Evolutionary conservation across 129 eudicot genomes (phyloP), one percentile per base, ranked within the genome.

Genomic region (Centella asiatica): DNA sequence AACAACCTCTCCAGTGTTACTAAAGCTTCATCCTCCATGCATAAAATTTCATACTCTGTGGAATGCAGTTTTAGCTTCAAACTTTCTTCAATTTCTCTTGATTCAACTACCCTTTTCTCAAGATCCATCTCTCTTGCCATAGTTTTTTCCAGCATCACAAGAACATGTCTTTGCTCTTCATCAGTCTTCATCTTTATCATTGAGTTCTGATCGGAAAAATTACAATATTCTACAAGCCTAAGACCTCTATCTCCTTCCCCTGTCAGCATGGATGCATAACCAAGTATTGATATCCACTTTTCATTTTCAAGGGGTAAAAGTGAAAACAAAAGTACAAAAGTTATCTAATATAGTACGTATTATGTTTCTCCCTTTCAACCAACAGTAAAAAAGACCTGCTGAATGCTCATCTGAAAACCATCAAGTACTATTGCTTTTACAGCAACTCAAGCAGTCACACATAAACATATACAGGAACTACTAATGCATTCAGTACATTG

Each of bases 111-210:
- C 67, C 78, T 74, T 55, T 80, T 93, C 61, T 93, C 99, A 28
- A 82, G 86, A 66, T 87, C 95, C 14, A 87, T 40, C 63, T 93
- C 99, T 46, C 86, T 66, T 44, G 92, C 99, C 67, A 93, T 74
- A 34, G 99, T 85, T 66, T 80, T 93, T 64, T 82, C 96, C 57
- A 82, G 82, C 99, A 93, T 87, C 78, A 87, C 71, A 53, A 93
- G 55, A 50, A 85, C 57, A 28, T 77, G 81, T 51, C 93, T 85
- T 56, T 80, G 97, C 49, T 90, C 87, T 67, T 90, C 95, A 36
- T 77, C 77, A 29, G 97, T 87, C 68, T 90, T 83, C 81, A 86
- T 67, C 63, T 73, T 81, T 57, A 81, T 81, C 64, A 83, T 83
- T 56, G 84, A 72, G 59, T 66, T 74, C 14, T 37, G 61, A 36